These are phyloP conservation scores for Phoma herbarum DNA, from an alignment of 2,329 filamentous ascomycete species.

Conservation along the genomic window DNA sequence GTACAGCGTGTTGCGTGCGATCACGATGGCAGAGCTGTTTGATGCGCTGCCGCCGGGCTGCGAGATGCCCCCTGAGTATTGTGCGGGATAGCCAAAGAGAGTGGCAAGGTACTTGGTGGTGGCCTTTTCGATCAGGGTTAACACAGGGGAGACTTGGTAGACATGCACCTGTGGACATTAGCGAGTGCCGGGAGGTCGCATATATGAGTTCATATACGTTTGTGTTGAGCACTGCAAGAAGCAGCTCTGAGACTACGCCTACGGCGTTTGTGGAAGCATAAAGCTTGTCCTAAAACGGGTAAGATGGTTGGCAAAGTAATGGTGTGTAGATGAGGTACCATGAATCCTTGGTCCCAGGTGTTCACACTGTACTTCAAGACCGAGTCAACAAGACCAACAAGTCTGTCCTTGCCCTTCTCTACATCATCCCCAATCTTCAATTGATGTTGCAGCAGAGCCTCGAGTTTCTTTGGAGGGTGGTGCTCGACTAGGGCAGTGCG, in stretches of 20 bases:
- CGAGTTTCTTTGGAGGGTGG: slow-evolving; percentile 55
- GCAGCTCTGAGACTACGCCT: slow-evolving; percentile 83
- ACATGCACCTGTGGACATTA: slow-evolving; percentile 73
- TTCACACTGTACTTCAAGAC: slow-evolving; percentile 90
- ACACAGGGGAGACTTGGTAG: slow-evolving; percentile 89
- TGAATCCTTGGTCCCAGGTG: slow-evolving; percentile 97
- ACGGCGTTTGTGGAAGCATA: slow-evolving; percentile 90
- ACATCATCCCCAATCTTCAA: slow-evolving; percentile 49
- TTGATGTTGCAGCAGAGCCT: slow-evolving; percentile 47
- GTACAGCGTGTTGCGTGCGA: slow-evolving; percentile 86
- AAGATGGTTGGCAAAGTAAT: neutral
- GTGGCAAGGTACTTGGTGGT: slow-evolving; percentile 76
- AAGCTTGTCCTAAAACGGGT: slow-evolving; percentile 72
- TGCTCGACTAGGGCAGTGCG: slow-evolving; percentile 56
- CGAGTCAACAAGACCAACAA: slow-evolving; percentile 65
- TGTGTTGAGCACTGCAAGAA: slow-evolving; percentile 88
- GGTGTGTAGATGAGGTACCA: slow-evolving; percentile 51
- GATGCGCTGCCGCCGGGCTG: slow-evolving; percentile 84
- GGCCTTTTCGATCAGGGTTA: slow-evolving; percentile 87
- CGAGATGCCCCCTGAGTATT: slow-evolving; percentile 74
- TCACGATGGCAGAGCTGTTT: slow-evolving; percentile 84
- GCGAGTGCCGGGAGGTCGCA: neutral
- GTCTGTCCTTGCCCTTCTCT: slow-evolving; percentile 54
- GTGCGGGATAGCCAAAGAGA: slow-evolving; percentile 64
- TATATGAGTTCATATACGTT: slow-evolving; percentile 66